Evolutionary conservation across 768 basidiomycete species (phyloP).

Genomic region (Pulveroboletus sp.): DNA sequence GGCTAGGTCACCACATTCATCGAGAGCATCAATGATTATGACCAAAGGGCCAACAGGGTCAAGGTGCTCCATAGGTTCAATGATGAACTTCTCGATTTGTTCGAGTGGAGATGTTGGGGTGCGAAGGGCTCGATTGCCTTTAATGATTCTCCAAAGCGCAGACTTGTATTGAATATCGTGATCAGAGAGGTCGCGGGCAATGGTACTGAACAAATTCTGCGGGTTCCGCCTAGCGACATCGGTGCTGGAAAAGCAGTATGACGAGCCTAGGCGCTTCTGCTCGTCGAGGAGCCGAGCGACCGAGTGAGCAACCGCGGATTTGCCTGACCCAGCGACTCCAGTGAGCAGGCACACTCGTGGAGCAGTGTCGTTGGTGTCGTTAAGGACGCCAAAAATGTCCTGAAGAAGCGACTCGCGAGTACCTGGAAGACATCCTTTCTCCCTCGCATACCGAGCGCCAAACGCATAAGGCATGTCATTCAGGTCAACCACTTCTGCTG

Average conservation of each 20-base stretch:
- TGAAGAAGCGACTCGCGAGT: neutral
- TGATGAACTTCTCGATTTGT: neutral
- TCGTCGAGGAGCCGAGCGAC: neutral
- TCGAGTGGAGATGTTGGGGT: neutral
- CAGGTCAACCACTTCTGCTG: neutral
- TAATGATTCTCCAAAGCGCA: neutral
- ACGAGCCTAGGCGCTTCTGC: neutral
- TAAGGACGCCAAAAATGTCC: neutral
- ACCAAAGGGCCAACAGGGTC: neutral
- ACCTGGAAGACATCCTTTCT: neutral
- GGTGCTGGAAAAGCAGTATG: neutral
- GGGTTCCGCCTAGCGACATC: neutral
- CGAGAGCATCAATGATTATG: neutral
- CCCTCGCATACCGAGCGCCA: neutral
- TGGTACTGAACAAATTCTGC: neutral
- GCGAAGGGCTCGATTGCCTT: neutral
- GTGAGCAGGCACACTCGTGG: neutral
- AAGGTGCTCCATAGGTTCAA: neutral
- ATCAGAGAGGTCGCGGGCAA: neutral
- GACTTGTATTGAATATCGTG: neutral
- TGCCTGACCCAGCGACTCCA: neutral
- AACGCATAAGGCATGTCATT: neutral
- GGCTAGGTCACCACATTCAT: neutral
- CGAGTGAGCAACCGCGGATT: neutral
- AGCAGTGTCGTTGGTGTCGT: neutral